Base-by-base conservation (phyloP, 2,329 filamentous ascomycete genomes). In the Aspergillus thermomutatus region DNA sequence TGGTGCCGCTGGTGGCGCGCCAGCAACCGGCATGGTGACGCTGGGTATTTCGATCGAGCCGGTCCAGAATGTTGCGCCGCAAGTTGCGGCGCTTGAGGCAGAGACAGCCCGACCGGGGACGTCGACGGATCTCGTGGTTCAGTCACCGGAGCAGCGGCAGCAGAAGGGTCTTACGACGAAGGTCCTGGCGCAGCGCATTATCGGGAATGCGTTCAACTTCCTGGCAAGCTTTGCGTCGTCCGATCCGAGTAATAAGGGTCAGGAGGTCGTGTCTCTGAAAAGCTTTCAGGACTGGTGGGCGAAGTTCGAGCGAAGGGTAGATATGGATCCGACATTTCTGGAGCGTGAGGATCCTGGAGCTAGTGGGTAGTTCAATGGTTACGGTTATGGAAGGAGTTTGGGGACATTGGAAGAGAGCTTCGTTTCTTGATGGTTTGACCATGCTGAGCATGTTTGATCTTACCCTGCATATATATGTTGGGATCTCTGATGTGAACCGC, bases 271-370 rank as follows among this genome's bases (percentile, higher is more conserved):
- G 25, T 92, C 94, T n/a, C 76, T 99, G 62, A 94, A 90, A 76
- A 91, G 90, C 4, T 99, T 99, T 72, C 89, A 95, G 76, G 91
- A 96, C 57, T 99, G 95, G 94, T 99, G 95, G 94, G 83, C 82
- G 59, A 97, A 97, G 76, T 99, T 99, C 77, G 93, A 99, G 79
- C 84, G 85, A 59, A 88, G 87, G 69, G 83, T 99, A 41, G 88
- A 92, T 66, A 82, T 85, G 62, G 94, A 99, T 77, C 93, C 94
- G 0, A 84, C 85, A 6, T 99, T 99, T 72, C 78, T 99, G 64
- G 92, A 97, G 75, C 85, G 87, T 66, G 84, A 82, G 55, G 83
- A 84, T 62, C 79, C 80, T 19, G 67, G 59, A 61, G 63, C 66
- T 11, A 57, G 53, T 17, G 68, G 62, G 53, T 60, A 26, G 63